Base-by-base conservation (phyloP, 176 grass and related monocot species). In the Carex scoparia region DNA sequence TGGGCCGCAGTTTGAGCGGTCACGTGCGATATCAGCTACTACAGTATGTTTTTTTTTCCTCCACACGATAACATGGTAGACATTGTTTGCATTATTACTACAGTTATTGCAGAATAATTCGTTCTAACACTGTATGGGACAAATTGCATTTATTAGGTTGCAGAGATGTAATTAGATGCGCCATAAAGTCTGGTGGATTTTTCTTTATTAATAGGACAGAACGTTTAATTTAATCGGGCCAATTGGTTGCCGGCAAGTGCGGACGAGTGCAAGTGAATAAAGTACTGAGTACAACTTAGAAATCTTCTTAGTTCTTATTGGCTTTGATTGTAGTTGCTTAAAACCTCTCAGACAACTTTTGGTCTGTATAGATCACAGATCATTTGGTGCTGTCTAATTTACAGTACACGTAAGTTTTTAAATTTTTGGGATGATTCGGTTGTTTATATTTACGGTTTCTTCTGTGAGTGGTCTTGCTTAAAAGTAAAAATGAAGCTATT, bases 1-100 rank as follows among this genome's bases (percentile, higher is more conserved):
- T 30, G 74, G 74, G 74, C 74, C 30, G 74, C 74, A 79, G 53
- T 79, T 79, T 35, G 74, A 79, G 74, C 74, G 74, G 74, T 58
- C 74, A 27, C 74, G 74, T 57, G 74, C 30, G 10, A 58, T 58
- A 57, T 79, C 74, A 16, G 53, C 74, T 15, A 79, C 57, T 57
- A 79, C 74, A 35, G 74, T 79, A 57, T 15, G 73, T 53, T 77
- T 56, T 77, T 3, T 31, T 5, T 77, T 31, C 2, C 14, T 27
- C 12, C 11, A 10, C 42, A 14, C 57, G 27, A 78, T 76, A 35
- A 33, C 4, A 18, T 58, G 11, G n/a, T 14, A 16, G 74, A 53
- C 5, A 31, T 7, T 57, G 11, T 32, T 57, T 77, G 7, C 27
- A 14, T 77, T 48, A 76, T 56, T 77, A 72, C 10, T 77, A 56